Percentiles rank a stretch among this genome's conserved stretches.
These are phyloP conservation scores for Grigorovia jiainica DNA, from an alignment of 805 yeast genomes.

Conservation along the genomic window DNA sequence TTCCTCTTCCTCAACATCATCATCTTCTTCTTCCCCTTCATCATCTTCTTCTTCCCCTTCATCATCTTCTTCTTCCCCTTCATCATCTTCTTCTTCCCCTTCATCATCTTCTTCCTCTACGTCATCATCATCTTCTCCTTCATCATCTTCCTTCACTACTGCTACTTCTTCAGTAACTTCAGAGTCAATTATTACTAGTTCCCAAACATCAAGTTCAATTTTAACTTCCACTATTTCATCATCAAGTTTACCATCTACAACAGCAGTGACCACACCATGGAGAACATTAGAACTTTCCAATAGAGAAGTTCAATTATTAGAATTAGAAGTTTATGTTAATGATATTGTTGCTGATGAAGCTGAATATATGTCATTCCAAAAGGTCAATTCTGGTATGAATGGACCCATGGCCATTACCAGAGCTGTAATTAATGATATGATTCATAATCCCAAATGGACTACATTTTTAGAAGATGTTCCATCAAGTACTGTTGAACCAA, in stretches of 20 bases:
- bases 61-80: no score
- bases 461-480: conserved; percentile 19
- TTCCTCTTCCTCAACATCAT: no score
- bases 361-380: conserved; percentile 5
- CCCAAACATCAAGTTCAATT: no score
- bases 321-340: conserved; percentile 6
- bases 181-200: no score
- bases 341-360: conserved; percentile 6
- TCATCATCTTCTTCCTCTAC: no score
- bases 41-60: no score
- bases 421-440: conserved; percentile 6
- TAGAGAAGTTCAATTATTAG: conserved; percentile 1
- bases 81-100: no score
- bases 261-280: no score
- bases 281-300: conserved; percentile 3
- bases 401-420: conserved; percentile 3
- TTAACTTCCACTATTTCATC: conserved; percentile 8
- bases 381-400: conserved; percentile 5
- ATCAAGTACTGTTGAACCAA: conserved; percentile 7
- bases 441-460: conserved; percentile 26
- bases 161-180: no score
- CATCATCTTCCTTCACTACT: no score
- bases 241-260: conserved; percentile 1
- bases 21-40: no score
- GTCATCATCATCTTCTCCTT: no score